A percentile compares a stretch with the other conserved stretches of the same genome.
phyloP scores from a whole-genome alignment of 2,329 filamentous ascomycete genomes.

The Pseudogymnoascus pannorum region DNA sequence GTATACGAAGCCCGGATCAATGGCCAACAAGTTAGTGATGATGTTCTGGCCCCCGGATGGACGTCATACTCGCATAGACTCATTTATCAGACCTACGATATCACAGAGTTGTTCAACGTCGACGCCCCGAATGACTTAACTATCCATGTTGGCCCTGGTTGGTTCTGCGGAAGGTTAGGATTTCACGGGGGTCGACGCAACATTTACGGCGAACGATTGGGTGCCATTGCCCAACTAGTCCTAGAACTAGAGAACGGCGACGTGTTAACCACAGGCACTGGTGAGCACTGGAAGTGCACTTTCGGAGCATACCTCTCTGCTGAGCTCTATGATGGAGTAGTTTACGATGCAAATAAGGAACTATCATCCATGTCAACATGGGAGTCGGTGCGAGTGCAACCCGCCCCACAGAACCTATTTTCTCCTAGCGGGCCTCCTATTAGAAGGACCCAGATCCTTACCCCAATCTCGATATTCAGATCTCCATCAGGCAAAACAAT shows the following conservation, averaged over 20 bases:
- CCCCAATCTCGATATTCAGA: not conserved
- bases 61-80: conserved; percentile 40
- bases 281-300: conserved; percentile 33
- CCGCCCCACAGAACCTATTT: conserved; percentile 29
- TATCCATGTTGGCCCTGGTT: conserved; percentile 41
- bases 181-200: conserved; percentile 28
- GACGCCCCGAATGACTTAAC: conserved; percentile 34
- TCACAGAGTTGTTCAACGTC: conserved; percentile 33
- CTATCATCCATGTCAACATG: conserved; percentile 21
- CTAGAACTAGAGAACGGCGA: conserved; percentile 30
- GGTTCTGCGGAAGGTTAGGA: conserved; percentile 38
- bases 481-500: not conserved
- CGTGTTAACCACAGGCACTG: conserved; percentile 28
- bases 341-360: conserved; percentile 35
- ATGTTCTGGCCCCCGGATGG: conserved; percentile 35
- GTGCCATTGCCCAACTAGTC: conserved; percentile 34
- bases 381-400: conserved; percentile 27
- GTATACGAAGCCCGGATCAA: conserved; percentile 33
- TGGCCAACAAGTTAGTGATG: conserved; percentile 25
- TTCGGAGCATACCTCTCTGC: conserved; percentile 29
- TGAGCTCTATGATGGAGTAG: conserved; percentile 47
- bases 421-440: conserved; percentile 39
- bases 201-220: conserved; percentile 35
- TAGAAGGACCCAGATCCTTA: conserved; percentile 28
- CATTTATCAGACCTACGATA: conserved; percentile 47